Evolutionary conservation across 257 asterid genomes (phyloP).

Genomic region (Nemophila menziesii): DNA sequence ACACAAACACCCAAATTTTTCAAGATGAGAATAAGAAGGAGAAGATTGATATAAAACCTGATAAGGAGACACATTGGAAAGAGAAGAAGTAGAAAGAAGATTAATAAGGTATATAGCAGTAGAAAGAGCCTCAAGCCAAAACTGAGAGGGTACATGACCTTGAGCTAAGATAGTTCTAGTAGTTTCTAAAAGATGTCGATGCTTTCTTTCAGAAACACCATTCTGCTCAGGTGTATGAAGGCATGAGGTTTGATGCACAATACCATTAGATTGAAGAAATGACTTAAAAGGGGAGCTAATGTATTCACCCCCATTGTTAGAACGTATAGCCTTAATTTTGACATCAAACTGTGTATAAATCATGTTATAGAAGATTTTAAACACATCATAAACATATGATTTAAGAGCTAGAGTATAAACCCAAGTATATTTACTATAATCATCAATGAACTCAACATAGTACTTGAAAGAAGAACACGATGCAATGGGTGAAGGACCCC

Average conservation of each 20-base stretch:
- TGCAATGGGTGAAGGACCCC: no score
- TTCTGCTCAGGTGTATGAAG: slow-evolving; percentile 1
- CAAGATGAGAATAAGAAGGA: not conserved
- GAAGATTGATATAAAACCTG: not conserved
- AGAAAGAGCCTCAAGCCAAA: not conserved
- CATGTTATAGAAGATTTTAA: not conserved
- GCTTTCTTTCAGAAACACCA: not conserved
- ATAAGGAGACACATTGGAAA: not conserved
- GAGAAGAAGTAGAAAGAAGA: not conserved
- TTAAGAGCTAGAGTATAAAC: not conserved
- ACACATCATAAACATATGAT: not conserved
- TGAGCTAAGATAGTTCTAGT: not conserved
- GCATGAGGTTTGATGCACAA: not conserved
- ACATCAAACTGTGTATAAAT: not conserved
- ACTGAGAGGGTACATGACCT: not conserved
- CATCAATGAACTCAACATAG: not conserved
- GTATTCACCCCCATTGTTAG: not conserved
- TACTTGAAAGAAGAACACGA: no score
- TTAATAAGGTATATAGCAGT: not conserved
- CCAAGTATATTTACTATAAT: not conserved
- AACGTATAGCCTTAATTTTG: no score
- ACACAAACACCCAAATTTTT: not conserved
- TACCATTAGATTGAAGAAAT: not conserved
- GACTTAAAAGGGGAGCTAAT: not conserved
- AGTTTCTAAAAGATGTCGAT: not conserved